Evolutionary conservation across 768 basidiomycete species (phyloP).

Genomic region (Hydnomerulius pinastri): DNA sequence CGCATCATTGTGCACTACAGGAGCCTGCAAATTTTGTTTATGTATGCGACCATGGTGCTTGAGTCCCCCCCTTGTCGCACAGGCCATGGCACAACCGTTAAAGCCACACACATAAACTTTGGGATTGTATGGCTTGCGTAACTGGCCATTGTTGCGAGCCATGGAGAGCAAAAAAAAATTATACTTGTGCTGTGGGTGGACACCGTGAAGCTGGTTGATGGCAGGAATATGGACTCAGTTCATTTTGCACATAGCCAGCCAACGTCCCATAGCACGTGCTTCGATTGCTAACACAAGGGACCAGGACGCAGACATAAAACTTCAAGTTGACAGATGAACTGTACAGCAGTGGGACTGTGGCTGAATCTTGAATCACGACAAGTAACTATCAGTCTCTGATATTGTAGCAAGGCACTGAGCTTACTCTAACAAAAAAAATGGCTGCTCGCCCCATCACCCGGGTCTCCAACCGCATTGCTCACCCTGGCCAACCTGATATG

Average conservation of each 20-base stretch:
- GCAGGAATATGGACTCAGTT: too few relatives aligned
- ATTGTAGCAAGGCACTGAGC: not conserved
- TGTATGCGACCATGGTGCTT: not conserved
- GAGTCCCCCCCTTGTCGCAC: not conserved
- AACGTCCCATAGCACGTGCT: too few relatives aligned
- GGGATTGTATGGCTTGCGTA: not conserved
- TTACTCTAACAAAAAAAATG: not conserved
- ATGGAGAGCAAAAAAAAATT: too few relatives aligned
- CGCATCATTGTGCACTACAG: too few relatives aligned
- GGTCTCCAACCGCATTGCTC: not conserved
- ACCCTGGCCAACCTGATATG: not conserved
- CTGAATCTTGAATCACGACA: too few relatives aligned
- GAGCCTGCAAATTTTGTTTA: too few relatives aligned
- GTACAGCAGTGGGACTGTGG: too few relatives aligned
- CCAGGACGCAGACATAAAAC: not conserved
- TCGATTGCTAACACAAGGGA: not conserved
- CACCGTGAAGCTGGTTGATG: too few relatives aligned
- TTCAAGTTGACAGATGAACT: not conserved
- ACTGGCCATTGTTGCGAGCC: not conserved
- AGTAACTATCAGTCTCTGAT: not conserved
- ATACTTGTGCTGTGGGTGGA: too few relatives aligned
- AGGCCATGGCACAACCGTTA: not conserved
- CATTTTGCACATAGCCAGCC: too few relatives aligned
- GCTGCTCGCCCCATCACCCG: not conserved
- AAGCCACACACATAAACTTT: not conserved